Base-by-base conservation (phyloP, 2,329 filamentous ascomycete genomes). In the Curvularia spicifera region DNA sequence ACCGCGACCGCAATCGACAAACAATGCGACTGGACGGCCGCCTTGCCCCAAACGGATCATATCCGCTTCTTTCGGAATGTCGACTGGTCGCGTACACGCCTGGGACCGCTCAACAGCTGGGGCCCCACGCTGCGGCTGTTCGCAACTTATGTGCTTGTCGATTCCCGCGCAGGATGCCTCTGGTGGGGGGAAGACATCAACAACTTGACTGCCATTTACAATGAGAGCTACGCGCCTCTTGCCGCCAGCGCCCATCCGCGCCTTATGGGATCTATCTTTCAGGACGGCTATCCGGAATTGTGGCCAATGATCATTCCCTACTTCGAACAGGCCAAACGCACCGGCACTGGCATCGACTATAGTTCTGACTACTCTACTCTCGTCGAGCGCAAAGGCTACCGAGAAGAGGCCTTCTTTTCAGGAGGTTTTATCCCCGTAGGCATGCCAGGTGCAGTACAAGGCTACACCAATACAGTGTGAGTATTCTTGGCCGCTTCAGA, bases 121-220 rank as follows among this genome's bases (percentile, higher is more conserved):
- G 61, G 64, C 18, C 53, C 62, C 7, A 71, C 66, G n/a, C 60
- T 75, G 61, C 69, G 66, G 26, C 56, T 72, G 37, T 73, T 74
- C 50, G 66, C 68, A 8, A 62, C 64, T 44, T 68, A 74, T 57
- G 61, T 74, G n/a, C 65, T 76, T 20, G 70, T 65, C 9, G 72
- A 75, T 53, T 71, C 71, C 28, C 65, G 72, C 33, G 68, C 71
- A 20, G 71, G 71, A 4, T 73, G 71, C 58, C 47, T 76, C 26
- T 76, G 72, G 71, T 76, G 73, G 72, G 72, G 71, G 15, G 59
- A 66, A 35, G 43, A 66, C 31, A 40, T 48, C 18, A 37, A 44
- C n/a, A 55, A 70, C 48, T 53, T 71, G 35, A 62, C 69, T n/a
- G 73, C 72, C 46, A 67, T 75, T 33, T 76, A 76, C 63, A 76